phyloP scores from a whole-genome alignment of 305 asterid genomes.

The Fraxinus latifolia region DNA sequence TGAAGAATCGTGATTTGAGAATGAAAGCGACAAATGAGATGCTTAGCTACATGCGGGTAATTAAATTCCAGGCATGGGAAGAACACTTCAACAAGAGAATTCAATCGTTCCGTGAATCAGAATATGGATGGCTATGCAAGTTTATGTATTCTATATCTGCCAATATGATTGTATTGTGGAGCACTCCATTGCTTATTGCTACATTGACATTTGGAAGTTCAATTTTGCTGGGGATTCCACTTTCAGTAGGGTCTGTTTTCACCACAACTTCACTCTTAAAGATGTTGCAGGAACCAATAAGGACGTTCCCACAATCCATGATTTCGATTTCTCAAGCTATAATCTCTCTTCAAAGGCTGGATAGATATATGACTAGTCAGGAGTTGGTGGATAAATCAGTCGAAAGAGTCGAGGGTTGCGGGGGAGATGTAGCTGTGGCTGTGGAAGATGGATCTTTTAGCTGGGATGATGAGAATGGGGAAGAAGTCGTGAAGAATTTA shows the following conservation, averaged over 20 bases:
- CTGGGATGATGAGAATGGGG: slow-evolving; percentile 85
- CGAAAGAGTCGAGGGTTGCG: slow-evolving; percentile 63
- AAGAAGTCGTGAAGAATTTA: slow-evolving; percentile 46
- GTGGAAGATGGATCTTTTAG: slow-evolving; percentile 62
- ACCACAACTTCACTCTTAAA: slow-evolving; percentile 73
- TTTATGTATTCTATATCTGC: slow-evolving; percentile 64
- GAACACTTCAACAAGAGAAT: slow-evolving; percentile 78
- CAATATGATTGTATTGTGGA: slow-evolving; percentile 71
- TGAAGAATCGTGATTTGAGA: slow-evolving; percentile 77
- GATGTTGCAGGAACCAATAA: slow-evolving; percentile 84
- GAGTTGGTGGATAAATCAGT: slow-evolving; percentile 62
- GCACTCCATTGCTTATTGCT: slow-evolving; percentile 63
- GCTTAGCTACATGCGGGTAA: slow-evolving; percentile 89
- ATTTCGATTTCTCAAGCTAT: slow-evolving; percentile 90
- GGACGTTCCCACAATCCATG: slow-evolving; percentile 89
- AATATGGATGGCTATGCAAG: slow-evolving; percentile 65
- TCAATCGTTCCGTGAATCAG: slow-evolving; percentile 61
- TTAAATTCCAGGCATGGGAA: slow-evolving; percentile 98
- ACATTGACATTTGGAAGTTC: slow-evolving; percentile 75
- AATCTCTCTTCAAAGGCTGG: slow-evolving; percentile 79
- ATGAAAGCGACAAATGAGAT: slow-evolving; percentile 93
- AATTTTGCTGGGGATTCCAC: slow-evolving; percentile 59
- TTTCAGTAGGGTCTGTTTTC: slow-evolving; percentile 72
- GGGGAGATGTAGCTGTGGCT: slow-evolving; percentile 57
- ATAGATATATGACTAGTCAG: slow-evolving; percentile 72